These are phyloP conservation scores for Coemansia sp. DNA, from an alignment of 192 early-diverging fungal genomes.

Conservation along the genomic window DNA sequence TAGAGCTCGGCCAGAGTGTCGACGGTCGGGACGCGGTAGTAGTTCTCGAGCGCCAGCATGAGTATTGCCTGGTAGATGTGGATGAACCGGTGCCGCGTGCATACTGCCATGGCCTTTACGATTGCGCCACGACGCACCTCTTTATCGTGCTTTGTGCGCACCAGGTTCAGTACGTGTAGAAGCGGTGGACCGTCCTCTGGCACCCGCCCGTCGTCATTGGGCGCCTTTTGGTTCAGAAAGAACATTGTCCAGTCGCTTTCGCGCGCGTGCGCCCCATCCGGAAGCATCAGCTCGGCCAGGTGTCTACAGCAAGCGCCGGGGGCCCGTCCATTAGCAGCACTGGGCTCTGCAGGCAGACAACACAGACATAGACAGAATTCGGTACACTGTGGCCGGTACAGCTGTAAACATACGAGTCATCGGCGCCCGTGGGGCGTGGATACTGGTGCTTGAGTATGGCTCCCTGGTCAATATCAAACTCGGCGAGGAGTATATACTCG, in stretches of 20 bases:
- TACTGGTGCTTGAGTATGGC: slow-evolving; percentile 84
- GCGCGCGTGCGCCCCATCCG: slow-evolving; percentile 90
- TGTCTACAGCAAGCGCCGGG: slow-evolving; percentile 25
- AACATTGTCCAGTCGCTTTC: slow-evolving; percentile 94
- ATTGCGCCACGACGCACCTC: slow-evolving; percentile 79
- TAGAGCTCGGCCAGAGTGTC: slow-evolving; percentile 73
- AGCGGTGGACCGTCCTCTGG: slow-evolving; percentile 55
- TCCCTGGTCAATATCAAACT: slow-evolving; percentile 94
- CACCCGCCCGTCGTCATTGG: slow-evolving; percentile 29
- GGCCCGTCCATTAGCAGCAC: too few species aligned
- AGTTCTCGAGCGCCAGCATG: slow-evolving; percentile 86
- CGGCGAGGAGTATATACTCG: slow-evolving; percentile 82
- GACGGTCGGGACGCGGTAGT: slow-evolving; percentile 70
- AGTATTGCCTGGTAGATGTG: slow-evolving; percentile 92
- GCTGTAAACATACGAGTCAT: slow-evolving; percentile 65
- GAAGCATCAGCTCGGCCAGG: slow-evolving; percentile 93
- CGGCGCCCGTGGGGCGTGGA: slow-evolving; percentile 71
- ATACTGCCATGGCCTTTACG: slow-evolving; percentile 92
- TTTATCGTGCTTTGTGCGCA: slow-evolving; percentile 82
- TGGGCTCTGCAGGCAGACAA: background rate
- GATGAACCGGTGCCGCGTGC: slow-evolving; percentile 81
- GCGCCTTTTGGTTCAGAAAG: slow-evolving; percentile 71
- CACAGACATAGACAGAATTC: too few species aligned
- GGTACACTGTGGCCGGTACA: too few species aligned
- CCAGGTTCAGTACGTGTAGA: slow-evolving; percentile 88